Conservation (phyloP, 2,329 filamentous ascomycete species). For the Penicillium decumbens region DNA sequence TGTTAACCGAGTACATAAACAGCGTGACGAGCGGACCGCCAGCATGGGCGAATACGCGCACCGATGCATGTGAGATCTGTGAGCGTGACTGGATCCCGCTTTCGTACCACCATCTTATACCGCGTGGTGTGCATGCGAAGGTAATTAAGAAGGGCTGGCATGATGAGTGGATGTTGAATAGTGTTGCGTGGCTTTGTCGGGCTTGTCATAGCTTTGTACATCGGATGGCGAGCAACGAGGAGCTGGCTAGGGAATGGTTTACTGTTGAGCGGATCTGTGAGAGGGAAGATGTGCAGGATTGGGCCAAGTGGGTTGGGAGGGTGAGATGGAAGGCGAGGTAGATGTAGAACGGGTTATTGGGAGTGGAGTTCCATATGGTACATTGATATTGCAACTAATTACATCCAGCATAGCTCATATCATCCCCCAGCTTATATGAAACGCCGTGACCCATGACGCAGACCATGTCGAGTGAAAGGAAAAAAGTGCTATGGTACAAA, state of each 20-base stretch:
- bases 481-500: conserved; percentile 10
- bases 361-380: background rate
- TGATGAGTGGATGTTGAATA: conserved; percentile 66
- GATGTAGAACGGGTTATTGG: background rate
- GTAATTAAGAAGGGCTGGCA: conserved; percentile 76
- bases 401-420: conserved; percentile 3
- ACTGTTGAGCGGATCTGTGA: conserved; percentile 66
- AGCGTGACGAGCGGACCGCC: conserved; percentile 59
- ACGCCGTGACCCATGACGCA: conserved; percentile 17
- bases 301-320: conserved; percentile 67
- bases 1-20: conserved; percentile 60
- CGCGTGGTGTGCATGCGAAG: conserved; percentile 70
- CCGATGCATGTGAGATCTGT: conserved; percentile 68
- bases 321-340: conserved; percentile 67
- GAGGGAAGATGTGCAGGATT: conserved; percentile 66
- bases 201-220: conserved; percentile 83
- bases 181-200: conserved; percentile 80
- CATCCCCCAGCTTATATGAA: conserved; percentile 2
- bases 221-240: conserved; percentile 68
- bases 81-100: conserved; percentile 67
- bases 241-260: conserved; percentile 66
- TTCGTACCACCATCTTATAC: conserved; percentile 82
- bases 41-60: conserved; percentile 55
- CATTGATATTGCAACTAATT: conserved; percentile 3
- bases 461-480: conserved; percentile 6